These are phyloP conservation scores for Colletotrichum euphorbiae DNA, from an alignment of 2,329 filamentous ascomycete species.

Conservation along the genomic window DNA sequence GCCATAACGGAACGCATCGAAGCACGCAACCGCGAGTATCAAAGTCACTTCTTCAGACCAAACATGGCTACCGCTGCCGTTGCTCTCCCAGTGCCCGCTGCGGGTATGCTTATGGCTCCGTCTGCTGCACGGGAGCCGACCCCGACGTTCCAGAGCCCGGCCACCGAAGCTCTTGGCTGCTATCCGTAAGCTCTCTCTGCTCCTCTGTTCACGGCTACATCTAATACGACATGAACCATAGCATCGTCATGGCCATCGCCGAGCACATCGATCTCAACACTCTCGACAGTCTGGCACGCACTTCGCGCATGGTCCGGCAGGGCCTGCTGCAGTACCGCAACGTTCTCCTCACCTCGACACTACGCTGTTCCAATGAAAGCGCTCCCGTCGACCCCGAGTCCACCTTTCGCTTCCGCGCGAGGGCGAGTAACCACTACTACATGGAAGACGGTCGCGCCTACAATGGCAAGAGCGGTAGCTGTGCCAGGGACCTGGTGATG, in stretches of 20 bases:
- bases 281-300: slow-evolving; percentile 83
- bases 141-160: slow-evolving; percentile 41
- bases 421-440: slow-evolving; percentile 69
- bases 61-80: not conserved
- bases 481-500: slow-evolving; percentile 87
- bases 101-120: not conserved
- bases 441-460: slow-evolving; percentile 67
- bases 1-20: slow-evolving; percentile 30
- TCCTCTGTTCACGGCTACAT: too few relatives aligned
- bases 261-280: slow-evolving; percentile 87
- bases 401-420: slow-evolving; percentile 67
- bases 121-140: slow-evolving; percentile 18
- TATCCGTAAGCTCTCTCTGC: slow-evolving; percentile 50
- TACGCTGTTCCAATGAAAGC: slow-evolving; percentile 83
- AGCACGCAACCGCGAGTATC: slow-evolving; percentile 21
- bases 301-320: slow-evolving; percentile 82
- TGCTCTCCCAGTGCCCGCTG: slow-evolving; percentile 1
- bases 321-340: slow-evolving; percentile 83
- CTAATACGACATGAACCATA: slow-evolving; percentile 51
- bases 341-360: slow-evolving; percentile 77
- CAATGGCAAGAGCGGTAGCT: slow-evolving; percentile 78
- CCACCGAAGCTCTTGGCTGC: slow-evolving; percentile 49
- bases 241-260: slow-evolving; percentile 81
- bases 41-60: slow-evolving; percentile 10
- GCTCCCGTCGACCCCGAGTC: slow-evolving; percentile 65